A percentile compares a stretch with the other conserved stretches of the same genome.
These are phyloP conservation scores for Lipomyces yamadae DNA, from an alignment of 805 yeast genomes.

Conservation along the genomic window DNA sequence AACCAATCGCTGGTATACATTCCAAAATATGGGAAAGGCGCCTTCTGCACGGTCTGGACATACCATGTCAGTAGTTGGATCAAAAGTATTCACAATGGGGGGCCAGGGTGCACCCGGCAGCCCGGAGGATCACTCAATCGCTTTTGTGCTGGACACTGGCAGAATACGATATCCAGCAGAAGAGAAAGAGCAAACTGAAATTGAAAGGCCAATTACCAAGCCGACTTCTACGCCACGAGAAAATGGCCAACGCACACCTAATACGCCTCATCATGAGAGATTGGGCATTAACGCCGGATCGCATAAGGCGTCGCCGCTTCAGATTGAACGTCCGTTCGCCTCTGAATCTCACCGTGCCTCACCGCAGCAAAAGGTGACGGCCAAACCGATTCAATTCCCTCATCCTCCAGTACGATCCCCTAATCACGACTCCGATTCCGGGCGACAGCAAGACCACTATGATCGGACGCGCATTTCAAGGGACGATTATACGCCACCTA, in stretches of 20 bases:
- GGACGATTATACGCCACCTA: neutral
- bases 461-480: neutral
- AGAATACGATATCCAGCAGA: constrained; percentile 52
- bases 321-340: neutral
- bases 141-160: constrained; percentile 66
- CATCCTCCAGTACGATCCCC: neutral
- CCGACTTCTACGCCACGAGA: neutral
- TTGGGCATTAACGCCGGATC: neutral
- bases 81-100: constrained; percentile 84
- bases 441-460: neutral
- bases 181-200: constrained; percentile 18
- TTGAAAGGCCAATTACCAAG: neutral
- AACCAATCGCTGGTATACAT: constrained; percentile 72
- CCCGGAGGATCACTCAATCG: constrained; percentile 54
- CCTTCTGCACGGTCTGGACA: constrained; percentile 94
- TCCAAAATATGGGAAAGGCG: constrained; percentile 57
- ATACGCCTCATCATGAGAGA: constrained; percentile 2
- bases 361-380: neutral
- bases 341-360: neutral
- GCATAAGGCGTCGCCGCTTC: neutral
- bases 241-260: neutral
- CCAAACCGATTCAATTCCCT: neutral
- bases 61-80: constrained; percentile 72
- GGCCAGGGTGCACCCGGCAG: constrained; percentile 70
- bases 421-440: neutral